Base-by-base conservation (phyloP, 352 stramenopile genomes). In the Phytophthora constricta region DNA sequence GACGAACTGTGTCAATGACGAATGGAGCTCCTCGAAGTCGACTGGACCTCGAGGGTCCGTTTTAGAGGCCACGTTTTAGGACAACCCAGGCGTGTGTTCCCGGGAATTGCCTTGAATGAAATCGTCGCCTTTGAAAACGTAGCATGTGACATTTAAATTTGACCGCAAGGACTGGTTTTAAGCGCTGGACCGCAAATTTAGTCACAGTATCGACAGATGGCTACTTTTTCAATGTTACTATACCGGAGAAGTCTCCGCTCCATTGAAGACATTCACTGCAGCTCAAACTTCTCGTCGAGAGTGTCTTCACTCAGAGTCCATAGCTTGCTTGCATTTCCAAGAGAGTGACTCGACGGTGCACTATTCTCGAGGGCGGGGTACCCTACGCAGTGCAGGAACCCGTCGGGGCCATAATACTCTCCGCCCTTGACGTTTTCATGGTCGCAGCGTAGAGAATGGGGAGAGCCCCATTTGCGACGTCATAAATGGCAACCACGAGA, bases 261-360 rank as follows among this genome's bases (percentile, higher is more conserved):
- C n/a, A n/a, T n/a, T n/a, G n/a, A n/a, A n/a, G n/a, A n/a, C n/a
- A n/a, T 54, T 13, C 0, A 14, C 66, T 67, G 71, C 14, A 74
- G 37, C 23, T 70, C 62, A 25, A 80, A 80, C 47, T 69, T 76
- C 23, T 74, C 61, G 13, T 67, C 37, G 23, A 80, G 50, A 3
- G 77, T 46, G 34, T 78, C 68, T 56, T 74, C 66, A 59, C 77
- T 85, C 31, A 83, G 67, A n/a, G 39, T 37, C 77, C 77, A 85
- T 5, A 85, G 65, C 26, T 26, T 45, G 13, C 49, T 25, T 1
- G 47, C 77, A 4, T 70, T 42, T 41, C 79, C 63, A 48, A 64
- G 16, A n/a, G 68, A 81, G 37, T 70, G 58, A 26, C 74, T 84
- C 8, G 31, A 37, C 8, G 56, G 58, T 13, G 51, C 25, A 20